Conservation (phyloP, 371 early-diverging fungal genomes). For the Dichotomocladium elegans region DNA sequence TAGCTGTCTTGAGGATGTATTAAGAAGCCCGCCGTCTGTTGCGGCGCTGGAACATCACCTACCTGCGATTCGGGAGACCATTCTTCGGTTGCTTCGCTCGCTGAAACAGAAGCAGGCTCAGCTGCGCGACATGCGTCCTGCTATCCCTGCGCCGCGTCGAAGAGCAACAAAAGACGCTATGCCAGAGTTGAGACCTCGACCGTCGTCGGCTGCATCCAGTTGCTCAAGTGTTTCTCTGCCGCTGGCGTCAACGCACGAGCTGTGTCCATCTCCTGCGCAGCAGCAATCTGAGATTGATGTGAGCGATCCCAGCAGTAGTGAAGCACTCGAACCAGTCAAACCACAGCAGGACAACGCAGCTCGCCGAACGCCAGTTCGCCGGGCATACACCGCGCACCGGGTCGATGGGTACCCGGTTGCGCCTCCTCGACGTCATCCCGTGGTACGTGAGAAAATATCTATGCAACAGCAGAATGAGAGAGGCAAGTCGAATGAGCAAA, state of each 20-base stretch:
- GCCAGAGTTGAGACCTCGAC: too few species aligned
- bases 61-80: conserved; percentile 52
- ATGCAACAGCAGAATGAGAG: not conserved
- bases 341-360: conserved; percentile 16
- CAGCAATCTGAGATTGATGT: conserved; percentile 27
- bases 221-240: too few species aligned
- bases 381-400: not conserved
- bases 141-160: conserved; percentile 1
- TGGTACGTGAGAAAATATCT: too few species aligned
- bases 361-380: conserved; percentile 1
- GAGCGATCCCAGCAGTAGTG: conserved; percentile 24
- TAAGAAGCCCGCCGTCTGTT: conserved; percentile 46
- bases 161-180: not conserved
- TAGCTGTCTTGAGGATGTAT: conserved; percentile 38
- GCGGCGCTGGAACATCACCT: conserved; percentile 47
- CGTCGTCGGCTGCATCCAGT: not conserved
- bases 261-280: not conserved
- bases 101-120: conserved; percentile 51
- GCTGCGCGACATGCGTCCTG: conserved; percentile 20
- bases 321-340: conserved; percentile 22
- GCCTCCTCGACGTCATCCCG: not conserved
- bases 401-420: too few species aligned
- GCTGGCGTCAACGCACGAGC: not conserved
- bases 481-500: not conserved
- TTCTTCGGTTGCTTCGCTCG: conserved; percentile 49